Evolutionary conservation across 306 rosid species (phyloP).

Genomic region (Rosa chinensis): DNA sequence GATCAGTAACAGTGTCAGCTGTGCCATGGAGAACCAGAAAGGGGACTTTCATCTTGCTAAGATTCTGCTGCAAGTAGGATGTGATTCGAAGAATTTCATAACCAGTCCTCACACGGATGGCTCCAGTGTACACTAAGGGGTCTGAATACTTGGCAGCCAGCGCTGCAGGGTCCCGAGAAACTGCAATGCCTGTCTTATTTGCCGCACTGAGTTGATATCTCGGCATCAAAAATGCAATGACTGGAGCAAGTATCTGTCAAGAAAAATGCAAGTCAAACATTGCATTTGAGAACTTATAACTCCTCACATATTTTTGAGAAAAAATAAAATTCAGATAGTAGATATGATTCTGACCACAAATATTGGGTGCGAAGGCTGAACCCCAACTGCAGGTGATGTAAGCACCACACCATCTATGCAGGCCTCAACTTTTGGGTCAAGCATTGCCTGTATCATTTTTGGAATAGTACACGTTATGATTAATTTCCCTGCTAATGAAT

Average conservation of each 20-base stretch:
- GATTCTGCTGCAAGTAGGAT: constrained; percentile 66
- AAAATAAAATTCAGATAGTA: not conserved
- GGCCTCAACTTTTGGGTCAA: constrained; percentile 70
- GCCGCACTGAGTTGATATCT: constrained; percentile 63
- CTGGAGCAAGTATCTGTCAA: constrained; percentile 72
- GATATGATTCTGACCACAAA: constrained; percentile 48
- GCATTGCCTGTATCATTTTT: constrained; percentile 54
- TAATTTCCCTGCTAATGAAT: not conserved
- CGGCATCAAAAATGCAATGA: constrained; percentile 68
- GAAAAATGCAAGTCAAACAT: constrained; percentile 3
- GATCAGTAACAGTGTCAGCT: constrained; percentile 81
- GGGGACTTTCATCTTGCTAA: constrained; percentile 61
- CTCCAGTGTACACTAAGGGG: constrained; percentile 77
- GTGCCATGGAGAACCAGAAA: constrained; percentile 87
- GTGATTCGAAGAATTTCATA: constrained; percentile 73
- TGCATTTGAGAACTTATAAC: not conserved
- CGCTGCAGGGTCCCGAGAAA: constrained; percentile 81
- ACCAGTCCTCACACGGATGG: constrained; percentile 74
- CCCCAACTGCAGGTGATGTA: constrained; percentile 94
- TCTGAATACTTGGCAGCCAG: constrained; percentile 78
- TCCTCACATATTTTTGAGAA: not conserved
- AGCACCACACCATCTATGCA: constrained; percentile 60
- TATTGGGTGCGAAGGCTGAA: constrained; percentile 76
- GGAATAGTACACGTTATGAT: not conserved
- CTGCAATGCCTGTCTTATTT: constrained; percentile 55